phyloP scores from a whole-genome alignment of 495 filamentous ascomycete species.

The Aspergillus conjunctus region DNA sequence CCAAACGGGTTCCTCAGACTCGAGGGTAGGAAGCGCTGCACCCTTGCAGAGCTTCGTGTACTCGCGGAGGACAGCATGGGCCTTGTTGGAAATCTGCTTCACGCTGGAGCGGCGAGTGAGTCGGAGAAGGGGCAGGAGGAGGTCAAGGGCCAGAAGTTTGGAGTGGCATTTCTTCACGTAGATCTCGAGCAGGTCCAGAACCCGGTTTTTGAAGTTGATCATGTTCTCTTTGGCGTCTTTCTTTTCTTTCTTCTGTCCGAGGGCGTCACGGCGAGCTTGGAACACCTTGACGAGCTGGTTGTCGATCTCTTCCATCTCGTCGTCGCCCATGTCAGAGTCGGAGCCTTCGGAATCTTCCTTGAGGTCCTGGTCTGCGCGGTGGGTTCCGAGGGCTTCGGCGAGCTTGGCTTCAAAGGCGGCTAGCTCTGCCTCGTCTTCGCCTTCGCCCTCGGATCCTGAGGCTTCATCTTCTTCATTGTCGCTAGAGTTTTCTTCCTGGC shows the following conservation, averaged over 20 bases:
- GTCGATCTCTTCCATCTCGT: conserved; percentile 92
- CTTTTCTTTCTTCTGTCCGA: conserved; percentile 73
- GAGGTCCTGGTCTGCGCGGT: conserved; percentile 57
- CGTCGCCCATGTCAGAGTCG: conserved; percentile 85
- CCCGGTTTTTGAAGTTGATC: conserved; percentile 90
- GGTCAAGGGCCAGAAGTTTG: conserved; percentile 62
- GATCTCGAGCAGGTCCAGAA: conserved; percentile 83
- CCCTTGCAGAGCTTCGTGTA: conserved; percentile 72
- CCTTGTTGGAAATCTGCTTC: conserved; percentile 74
- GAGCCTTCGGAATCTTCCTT: conserved; percentile 59
- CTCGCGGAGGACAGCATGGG: conserved; percentile 64
- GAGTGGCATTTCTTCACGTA: conserved; percentile 79
- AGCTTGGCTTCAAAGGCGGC: conserved; percentile 77
- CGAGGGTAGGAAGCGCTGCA: conserved; percentile 45
- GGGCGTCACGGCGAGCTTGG: conserved; percentile 63
- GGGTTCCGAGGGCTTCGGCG: conserved; percentile 68
- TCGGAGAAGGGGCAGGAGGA: conserved; percentile 66
- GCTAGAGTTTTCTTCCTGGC: conserved; percentile 27
- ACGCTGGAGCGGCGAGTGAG: conserved; percentile 63
- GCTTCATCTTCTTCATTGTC: conserved; percentile 35
- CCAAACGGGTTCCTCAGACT: conserved; percentile 52
- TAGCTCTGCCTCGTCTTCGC: conserved; percentile 54
- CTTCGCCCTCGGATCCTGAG: conserved; percentile 44
- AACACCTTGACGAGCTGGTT: conserved; percentile 80
- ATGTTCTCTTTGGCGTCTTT: conserved; percentile 88